Percentiles rank a stretch among this genome's conserved stretches.
These are phyloP conservation scores for Mucor indicus DNA, from an alignment of 371 early-diverging fungal species.

Conservation along the genomic window DNA sequence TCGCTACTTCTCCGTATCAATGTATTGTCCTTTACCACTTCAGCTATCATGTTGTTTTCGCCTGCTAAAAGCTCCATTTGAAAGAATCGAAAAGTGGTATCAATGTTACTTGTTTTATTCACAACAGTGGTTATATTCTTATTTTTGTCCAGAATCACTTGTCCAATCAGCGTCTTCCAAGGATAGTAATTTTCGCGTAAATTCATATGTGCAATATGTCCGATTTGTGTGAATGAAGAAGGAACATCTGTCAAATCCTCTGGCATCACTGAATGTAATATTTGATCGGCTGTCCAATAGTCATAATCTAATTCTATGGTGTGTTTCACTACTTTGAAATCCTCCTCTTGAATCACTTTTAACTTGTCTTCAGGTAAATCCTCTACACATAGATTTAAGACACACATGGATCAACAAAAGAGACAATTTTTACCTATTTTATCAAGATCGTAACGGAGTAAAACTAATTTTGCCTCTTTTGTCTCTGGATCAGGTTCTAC, in stretches of 20 bases:
- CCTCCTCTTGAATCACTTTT: slow-evolving; percentile 49
- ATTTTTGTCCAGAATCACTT: slow-evolving; percentile 95
- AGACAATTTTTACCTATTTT: slow-evolving; percentile 7
- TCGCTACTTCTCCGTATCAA: neutral
- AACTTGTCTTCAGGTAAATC: slow-evolving; percentile 46
- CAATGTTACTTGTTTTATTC: slow-evolving; percentile 93
- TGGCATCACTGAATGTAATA: slow-evolving; percentile 89
- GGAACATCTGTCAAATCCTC: slow-evolving; percentile 76
- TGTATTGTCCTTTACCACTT: slow-evolving; percentile 59
- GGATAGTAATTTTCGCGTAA: slow-evolving; percentile 85
- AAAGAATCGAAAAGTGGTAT: slow-evolving; percentile 94
- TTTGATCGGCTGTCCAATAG: slow-evolving; percentile 85
- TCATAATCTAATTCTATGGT: slow-evolving; percentile 65
- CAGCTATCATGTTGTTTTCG: slow-evolving; percentile 78
- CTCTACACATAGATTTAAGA: slow-evolving; percentile 9
- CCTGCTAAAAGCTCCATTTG: slow-evolving; percentile 97
- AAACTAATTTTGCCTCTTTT: slow-evolving; percentile 57
- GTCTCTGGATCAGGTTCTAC: slow-evolving; percentile 59
- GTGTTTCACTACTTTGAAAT: slow-evolving; percentile 47
- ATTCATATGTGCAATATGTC: slow-evolving; percentile 98
- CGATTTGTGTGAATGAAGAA: slow-evolving; percentile 89
- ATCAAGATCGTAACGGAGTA: slow-evolving; percentile 44
- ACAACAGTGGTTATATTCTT: slow-evolving; percentile 89
- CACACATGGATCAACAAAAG: no score
- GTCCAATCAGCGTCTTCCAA: slow-evolving; percentile 89